A percentile compares a stretch with the other conserved stretches of the same genome.
phyloP scores from a whole-genome alignment of 2,329 filamentous ascomycete species.

The Sarocladium brachiariae region DNA sequence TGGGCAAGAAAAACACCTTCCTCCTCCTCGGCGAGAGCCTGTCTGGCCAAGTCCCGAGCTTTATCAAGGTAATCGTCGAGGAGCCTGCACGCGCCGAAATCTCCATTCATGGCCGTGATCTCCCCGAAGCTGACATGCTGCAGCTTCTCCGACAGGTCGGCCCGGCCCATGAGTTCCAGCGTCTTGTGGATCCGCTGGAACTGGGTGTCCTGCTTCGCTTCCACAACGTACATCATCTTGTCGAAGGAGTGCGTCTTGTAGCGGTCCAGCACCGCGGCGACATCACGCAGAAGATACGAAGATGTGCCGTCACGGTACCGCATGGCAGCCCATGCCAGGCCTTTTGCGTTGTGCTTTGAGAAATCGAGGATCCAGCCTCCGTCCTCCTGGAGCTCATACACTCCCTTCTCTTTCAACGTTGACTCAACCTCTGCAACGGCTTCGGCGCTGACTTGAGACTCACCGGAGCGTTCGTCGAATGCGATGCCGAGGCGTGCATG shows the following conservation, averaged over 20 bases:
- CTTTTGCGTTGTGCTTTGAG: slow-evolving; percentile 64
- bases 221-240: slow-evolving; percentile 74
- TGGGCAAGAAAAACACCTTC: slow-evolving; percentile 13
- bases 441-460: slow-evolving; percentile 46
- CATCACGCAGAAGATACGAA: slow-evolving; percentile 59
- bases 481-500: slow-evolving; percentile 48
- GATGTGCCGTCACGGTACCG: slow-evolving; percentile 44
- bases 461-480: slow-evolving; percentile 58
- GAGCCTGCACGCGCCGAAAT: slow-evolving; percentile 13
- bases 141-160: slow-evolving; percentile 25
- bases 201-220: slow-evolving; percentile 64
- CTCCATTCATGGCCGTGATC: slow-evolving; percentile 30
- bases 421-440: slow-evolving; percentile 56
- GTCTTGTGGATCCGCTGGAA: slow-evolving; percentile 64
- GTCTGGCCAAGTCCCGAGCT: slow-evolving; percentile 10
- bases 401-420: slow-evolving; percentile 49
- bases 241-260: slow-evolving; percentile 57
- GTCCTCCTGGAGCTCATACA: slow-evolving; percentile 54
- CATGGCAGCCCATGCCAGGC: slow-evolving; percentile 60
- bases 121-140: slow-evolving; percentile 44
- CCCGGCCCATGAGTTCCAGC: slow-evolving; percentile 28
- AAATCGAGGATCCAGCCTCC: slow-evolving; percentile 65
- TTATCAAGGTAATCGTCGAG: slow-evolving; percentile 18
- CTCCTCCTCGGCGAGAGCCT: slow-evolving; percentile 9
- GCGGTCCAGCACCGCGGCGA: slow-evolving; percentile 61